Conservation (phyloP, 495 filamentous ascomycete genomes). For the Endocarpon pusillum region DNA sequence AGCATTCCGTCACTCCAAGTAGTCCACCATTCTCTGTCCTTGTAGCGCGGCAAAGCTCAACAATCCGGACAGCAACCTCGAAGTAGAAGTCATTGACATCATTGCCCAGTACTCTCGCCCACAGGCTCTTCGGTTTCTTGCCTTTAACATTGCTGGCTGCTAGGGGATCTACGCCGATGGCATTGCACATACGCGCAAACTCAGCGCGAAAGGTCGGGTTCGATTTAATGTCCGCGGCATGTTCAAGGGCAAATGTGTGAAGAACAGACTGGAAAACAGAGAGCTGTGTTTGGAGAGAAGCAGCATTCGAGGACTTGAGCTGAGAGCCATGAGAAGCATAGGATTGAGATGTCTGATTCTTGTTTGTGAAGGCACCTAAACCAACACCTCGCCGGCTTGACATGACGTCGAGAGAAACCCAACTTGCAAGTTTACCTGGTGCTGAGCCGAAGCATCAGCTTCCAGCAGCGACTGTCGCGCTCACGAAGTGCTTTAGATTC, state of each 20-base stretch:
- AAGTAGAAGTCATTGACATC: slow-evolving; percentile 98
- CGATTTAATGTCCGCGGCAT: slow-evolving; percentile 86
- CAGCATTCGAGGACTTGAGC: slow-evolving; percentile 64
- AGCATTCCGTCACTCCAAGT: slow-evolving; percentile 68
- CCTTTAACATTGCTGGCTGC: slow-evolving; percentile 49
- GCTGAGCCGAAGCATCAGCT: too few species aligned
- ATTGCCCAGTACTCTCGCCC: slow-evolving; percentile 80
- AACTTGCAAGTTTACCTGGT: too few species aligned
- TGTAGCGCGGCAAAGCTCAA: slow-evolving; percentile 80
- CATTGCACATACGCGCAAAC: slow-evolving; percentile 95
- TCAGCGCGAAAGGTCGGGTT: slow-evolving; percentile 89
- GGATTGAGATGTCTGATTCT: slow-evolving; percentile 58
- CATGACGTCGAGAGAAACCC: too few species aligned
- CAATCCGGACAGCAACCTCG: slow-evolving; percentile 81
- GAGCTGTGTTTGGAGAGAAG: slow-evolving; percentile 77
- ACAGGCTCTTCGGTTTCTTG: slow-evolving; percentile 49
- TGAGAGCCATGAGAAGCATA: slow-evolving; percentile 76
- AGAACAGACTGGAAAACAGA: slow-evolving; percentile 87
- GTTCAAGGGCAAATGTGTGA: slow-evolving; percentile 84
- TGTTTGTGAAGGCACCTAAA: slow-evolving; percentile 78
- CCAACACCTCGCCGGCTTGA: slow-evolving; percentile 53
- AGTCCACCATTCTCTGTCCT: slow-evolving; percentile 84
- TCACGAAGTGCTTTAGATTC: too few species aligned
- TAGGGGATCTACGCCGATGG: slow-evolving; percentile 89
- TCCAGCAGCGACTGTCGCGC: too few species aligned